Percentiles rank a stretch among this genome's conserved stretches.
Evolutionary conservation across 2,329 filamentous ascomycete genomes (phyloP).

Genomic region (Paramyrothecium sp.): DNA sequence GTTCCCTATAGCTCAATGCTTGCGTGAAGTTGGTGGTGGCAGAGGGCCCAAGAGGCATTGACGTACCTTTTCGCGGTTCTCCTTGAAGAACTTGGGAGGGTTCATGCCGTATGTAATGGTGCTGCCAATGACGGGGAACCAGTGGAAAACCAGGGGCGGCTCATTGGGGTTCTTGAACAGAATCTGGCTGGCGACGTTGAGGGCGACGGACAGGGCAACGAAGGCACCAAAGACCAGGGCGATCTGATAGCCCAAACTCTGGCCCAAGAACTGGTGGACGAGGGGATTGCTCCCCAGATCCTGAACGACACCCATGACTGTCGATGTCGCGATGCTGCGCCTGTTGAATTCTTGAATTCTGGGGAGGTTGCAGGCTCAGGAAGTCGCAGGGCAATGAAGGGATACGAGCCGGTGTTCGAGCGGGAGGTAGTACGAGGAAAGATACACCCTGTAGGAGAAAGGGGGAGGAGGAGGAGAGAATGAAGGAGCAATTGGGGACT

Average conservation of each 20-base stretch:
- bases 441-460: not conserved
- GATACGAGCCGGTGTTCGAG: no score
- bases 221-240: constrained; percentile 40
- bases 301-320: constrained; percentile 56
- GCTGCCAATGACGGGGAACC: constrained; percentile 81
- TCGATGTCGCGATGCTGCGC: not conserved
- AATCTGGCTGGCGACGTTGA: constrained; percentile 80
- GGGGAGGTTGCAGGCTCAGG: no score
- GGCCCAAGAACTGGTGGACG: constrained; percentile 47
- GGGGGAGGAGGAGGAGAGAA: not conserved
- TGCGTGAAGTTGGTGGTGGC: constrained; percentile 44
- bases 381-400: no score
- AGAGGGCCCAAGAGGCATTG: not conserved
- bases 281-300: constrained; percentile 47
- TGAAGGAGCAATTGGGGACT: not conserved
- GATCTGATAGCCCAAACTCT: constrained; percentile 47
- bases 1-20: not conserved
- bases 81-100: constrained; percentile 82
- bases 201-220: constrained; percentile 57
- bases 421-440: no score
- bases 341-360: no score
- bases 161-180: constrained; percentile 80
- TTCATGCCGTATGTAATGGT: constrained; percentile 95
- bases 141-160: constrained; percentile 78
- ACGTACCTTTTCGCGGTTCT: constrained; percentile 70